Conservation (phyloP, 306 rosid species). For the Geum urbanum region DNA sequence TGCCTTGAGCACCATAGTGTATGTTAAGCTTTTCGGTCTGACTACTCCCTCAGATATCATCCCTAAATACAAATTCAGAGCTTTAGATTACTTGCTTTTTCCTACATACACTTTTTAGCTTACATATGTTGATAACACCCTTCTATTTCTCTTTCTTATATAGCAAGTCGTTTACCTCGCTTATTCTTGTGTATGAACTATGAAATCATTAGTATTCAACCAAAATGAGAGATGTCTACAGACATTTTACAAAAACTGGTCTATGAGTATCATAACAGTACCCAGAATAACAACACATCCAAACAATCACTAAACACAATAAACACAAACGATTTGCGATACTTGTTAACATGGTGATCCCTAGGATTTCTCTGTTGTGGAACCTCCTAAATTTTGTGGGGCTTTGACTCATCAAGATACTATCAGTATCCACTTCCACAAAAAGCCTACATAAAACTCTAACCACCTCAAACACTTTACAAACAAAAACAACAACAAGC, state of each 20-base stretch:
- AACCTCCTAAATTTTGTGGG: slow-evolving; percentile 17
- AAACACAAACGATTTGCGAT: not conserved
- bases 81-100: not conserved
- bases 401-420: slow-evolving; percentile 6
- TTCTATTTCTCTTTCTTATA: too few relatives aligned
- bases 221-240: not conserved
- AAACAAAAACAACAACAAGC: not conserved
- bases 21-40: too few relatives aligned
- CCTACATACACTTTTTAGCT: not conserved
- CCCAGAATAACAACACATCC: not conserved
- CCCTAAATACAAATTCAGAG: too few relatives aligned
- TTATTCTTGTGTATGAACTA: too few relatives aligned
- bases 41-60: too few relatives aligned
- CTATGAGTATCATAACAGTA: not conserved
- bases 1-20: too few relatives aligned
- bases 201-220: too few relatives aligned
- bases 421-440: not conserved
- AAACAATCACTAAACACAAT: not conserved
- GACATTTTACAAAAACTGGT: not conserved
- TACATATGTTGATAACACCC: not conserved
- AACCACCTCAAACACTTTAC: not conserved
- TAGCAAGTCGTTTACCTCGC: too few relatives aligned
- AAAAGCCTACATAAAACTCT: not conserved
- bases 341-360: slow-evolving; percentile 3
- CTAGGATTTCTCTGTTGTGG: slow-evolving; percentile 18